A percentile compares a stretch with the other conserved stretches of the same genome.
Conservation (phyloP, 148 eudicot genomes). For the Euryodendron excelsum region DNA sequence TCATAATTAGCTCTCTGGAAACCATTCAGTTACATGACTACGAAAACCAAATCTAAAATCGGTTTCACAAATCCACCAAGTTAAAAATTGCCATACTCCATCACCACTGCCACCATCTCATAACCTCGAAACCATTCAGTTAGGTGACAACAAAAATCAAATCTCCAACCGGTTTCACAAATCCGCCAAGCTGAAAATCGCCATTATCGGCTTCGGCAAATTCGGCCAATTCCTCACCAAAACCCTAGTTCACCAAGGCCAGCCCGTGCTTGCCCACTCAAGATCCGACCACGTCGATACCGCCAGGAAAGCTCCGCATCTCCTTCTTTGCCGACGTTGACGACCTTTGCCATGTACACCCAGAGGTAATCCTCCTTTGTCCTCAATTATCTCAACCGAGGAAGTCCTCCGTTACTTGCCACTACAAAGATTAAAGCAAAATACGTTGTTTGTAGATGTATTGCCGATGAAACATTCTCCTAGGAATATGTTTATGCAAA, state of each 20-base stretch:
- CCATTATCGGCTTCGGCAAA: slow-evolving; percentile 71
- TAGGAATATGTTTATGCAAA: slow-evolving; percentile 47
- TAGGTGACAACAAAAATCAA: slow-evolving; percentile 52
- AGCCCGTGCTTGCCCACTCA: slow-evolving; percentile 62
- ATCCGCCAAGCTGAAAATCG: too few species aligned
- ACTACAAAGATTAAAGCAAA: slow-evolving; percentile 62
- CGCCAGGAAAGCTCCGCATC: slow-evolving; percentile 46
- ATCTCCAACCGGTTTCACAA: slow-evolving; percentile 26
- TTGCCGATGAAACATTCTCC: slow-evolving; percentile 80
- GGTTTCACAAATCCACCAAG: too few species aligned
- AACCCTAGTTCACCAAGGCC: slow-evolving; percentile 63
- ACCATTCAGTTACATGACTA: too few species aligned
- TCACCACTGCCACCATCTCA: slow-evolving; percentile 22
- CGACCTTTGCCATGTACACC: slow-evolving; percentile 77
- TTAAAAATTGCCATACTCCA: too few species aligned
- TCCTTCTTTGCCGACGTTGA: slow-evolving; percentile 49
- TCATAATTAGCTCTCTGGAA: too few species aligned
- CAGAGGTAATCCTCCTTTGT: slow-evolving; percentile 67
- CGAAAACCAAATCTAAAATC: too few species aligned
- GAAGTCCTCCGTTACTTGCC: slow-evolving; percentile 58
- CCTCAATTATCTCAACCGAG: slow-evolving; percentile 78
- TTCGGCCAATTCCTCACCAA: slow-evolving; percentile 71
- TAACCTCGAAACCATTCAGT: slow-evolving; percentile 46
- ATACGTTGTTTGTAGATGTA: slow-evolving; percentile 79
- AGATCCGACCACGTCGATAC: slow-evolving; percentile 46